phyloP scores from a whole-genome alignment of 257 asterid genomes.

The Plantago elongata region DNA sequence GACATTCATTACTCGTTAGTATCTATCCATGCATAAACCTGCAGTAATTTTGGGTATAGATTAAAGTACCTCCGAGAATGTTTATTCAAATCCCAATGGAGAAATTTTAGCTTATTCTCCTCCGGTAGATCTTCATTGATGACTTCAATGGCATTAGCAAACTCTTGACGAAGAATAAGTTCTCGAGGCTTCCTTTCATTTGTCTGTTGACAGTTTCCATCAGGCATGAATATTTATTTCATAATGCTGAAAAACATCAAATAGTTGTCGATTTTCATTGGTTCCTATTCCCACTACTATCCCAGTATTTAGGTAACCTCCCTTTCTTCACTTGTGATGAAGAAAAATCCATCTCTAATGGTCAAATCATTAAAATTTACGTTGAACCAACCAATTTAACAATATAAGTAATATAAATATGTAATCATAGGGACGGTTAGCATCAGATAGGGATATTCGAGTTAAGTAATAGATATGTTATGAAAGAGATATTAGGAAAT shows the following conservation, averaged over 20 bases:
- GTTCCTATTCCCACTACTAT: no score
- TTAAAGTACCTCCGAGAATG: constrained; percentile 80
- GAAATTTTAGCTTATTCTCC: constrained; percentile 62
- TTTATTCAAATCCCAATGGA: constrained; percentile 84
- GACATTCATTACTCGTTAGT: constrained; percentile 30
- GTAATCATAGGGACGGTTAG: no score
- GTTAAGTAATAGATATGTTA: no score
- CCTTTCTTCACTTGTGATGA: no score
- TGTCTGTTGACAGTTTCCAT: constrained; percentile 41
- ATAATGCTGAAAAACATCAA: not conserved
- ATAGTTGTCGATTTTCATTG: not conserved
- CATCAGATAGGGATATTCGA: no score
- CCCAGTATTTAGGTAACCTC: no score
- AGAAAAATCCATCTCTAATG: no score
- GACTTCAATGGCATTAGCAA: constrained; percentile 66
- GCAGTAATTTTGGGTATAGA: constrained; percentile 15
- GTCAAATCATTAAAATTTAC: no score
- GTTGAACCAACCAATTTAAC: no score
- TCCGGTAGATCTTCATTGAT: constrained; percentile 60
- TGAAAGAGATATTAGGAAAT: no score
- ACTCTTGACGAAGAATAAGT: constrained; percentile 68
- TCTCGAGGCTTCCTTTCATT: constrained; percentile 78
- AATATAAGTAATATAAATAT: no score
- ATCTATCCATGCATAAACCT: constrained; percentile 16
- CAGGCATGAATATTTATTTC: constrained; percentile 17